A percentile compares a stretch with the other conserved stretches of the same genome.
phyloP scores from a whole-genome alignment of 2,329 filamentous ascomycete species.

The Ophiostoma perfectum region DNA sequence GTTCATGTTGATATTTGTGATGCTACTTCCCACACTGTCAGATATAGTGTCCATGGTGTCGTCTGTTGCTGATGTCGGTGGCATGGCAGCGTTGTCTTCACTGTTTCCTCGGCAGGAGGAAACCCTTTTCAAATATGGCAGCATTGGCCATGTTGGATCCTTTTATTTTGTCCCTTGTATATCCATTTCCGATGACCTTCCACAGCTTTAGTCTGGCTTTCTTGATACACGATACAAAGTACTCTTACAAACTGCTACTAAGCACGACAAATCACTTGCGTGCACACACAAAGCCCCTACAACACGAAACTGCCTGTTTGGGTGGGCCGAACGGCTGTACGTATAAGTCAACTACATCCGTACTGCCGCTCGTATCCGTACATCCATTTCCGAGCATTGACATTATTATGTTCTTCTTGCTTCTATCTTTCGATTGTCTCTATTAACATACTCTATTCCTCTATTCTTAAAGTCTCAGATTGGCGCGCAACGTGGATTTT shows the following conservation, averaged over 20 bases:
- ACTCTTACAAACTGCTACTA: not conserved
- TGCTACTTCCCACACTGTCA: not conserved
- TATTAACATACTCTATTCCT: too few species aligned
- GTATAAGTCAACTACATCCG: conserved; percentile 18
- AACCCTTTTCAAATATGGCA: not conserved
- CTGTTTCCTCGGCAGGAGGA: not conserved
- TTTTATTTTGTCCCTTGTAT: not conserved
- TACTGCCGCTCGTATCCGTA: conserved; percentile 11
- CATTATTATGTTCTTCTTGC: not conserved
- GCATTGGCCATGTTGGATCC: not conserved
- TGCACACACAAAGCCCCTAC: not conserved
- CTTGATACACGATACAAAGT: not conserved
- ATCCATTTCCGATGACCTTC: not conserved
- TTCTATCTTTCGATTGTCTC: not conserved
- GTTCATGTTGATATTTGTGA: not conserved
- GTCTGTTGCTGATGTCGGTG: not conserved
- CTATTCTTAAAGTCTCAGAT: too few species aligned
- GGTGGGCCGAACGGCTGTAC: not conserved
- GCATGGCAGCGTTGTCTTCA: not conserved
- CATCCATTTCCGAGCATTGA: not conserved
- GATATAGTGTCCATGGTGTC: not conserved
- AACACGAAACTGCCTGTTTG: conserved; percentile 6
- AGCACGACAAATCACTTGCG: conserved; percentile 1
- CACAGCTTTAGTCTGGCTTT: not conserved
- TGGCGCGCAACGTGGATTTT: too few species aligned